phyloP scores from a whole-genome alignment of 2,329 filamentous ascomycete species.

The Lachnellula suecica region DNA sequence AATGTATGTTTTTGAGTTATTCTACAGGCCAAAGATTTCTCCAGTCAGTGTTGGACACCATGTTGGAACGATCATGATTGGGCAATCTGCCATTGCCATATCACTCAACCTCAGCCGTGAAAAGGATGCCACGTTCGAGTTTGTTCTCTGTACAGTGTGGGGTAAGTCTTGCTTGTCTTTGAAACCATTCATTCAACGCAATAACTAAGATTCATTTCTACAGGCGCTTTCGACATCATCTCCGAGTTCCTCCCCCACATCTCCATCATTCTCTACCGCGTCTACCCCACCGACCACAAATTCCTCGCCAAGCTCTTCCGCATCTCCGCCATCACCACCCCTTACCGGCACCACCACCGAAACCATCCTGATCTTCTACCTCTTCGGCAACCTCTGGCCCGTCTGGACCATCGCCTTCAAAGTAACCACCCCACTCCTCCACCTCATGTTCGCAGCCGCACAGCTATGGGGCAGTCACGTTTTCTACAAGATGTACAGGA shows the following conservation, averaged over 20 bases:
- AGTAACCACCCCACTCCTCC: conserved; percentile 41
- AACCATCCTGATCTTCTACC: conserved; percentile 42
- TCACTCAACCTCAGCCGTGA: conserved; percentile 26
- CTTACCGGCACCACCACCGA: conserved; percentile 39
- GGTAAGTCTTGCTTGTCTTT: conserved; percentile 17
- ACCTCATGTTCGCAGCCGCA: conserved; percentile 40
- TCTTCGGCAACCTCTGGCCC: conserved; percentile 42
- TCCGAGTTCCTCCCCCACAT: conserved; percentile 46
- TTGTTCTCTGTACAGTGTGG: conserved; percentile 30
- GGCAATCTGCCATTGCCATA: conserved; percentile 42
- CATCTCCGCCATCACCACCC: conserved; percentile 36
- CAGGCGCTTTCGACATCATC: conserved; percentile 45
- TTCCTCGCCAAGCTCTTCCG: conserved; percentile 40
- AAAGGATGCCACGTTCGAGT: conserved; percentile 31
- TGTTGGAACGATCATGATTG: conserved; percentile 34
- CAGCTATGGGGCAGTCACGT: conserved; percentile 43
- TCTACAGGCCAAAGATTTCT: conserved; percentile 41
- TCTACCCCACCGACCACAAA: conserved; percentile 37
- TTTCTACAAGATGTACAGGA: conserved; percentile 40
- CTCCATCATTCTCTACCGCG: conserved; percentile 44
- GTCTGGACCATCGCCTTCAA: conserved; percentile 44
- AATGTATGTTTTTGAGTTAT: conserved; percentile 47
- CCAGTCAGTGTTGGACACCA: conserved; percentile 42
- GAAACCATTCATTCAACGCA: conserved; percentile 8
- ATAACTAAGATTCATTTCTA: conserved; percentile 1